Conservation (phyloP, 345 rosid genomes). For the Rhizophora apiculata region DNA sequence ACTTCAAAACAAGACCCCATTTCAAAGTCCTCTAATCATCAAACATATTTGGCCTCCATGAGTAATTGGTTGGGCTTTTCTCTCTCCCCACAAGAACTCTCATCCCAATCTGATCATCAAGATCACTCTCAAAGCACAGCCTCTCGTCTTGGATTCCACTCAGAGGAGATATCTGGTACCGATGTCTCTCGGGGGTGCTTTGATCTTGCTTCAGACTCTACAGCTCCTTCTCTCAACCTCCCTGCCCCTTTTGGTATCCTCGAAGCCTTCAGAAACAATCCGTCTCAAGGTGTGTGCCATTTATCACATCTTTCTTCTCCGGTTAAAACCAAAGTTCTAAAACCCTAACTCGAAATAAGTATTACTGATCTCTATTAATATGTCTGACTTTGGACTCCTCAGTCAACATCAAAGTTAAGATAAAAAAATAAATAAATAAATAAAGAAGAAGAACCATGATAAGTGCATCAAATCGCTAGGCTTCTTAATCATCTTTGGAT, state of each 20-base stretch:
- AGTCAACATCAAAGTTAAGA: too few species aligned
- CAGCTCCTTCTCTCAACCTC: slow-evolving; percentile 38
- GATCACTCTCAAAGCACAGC: slow-evolving; percentile 25
- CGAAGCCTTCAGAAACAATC: slow-evolving; percentile 61
- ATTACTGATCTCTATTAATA: too few species aligned
- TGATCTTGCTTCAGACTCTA: slow-evolving; percentile 40
- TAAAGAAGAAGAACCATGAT: not conserved
- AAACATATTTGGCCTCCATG: slow-evolving; percentile 23
- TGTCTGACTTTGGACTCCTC: not conserved
- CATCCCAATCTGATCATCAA: slow-evolving; percentile 16
- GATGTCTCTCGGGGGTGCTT: slow-evolving; percentile 49
- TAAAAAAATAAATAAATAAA: too few species aligned
- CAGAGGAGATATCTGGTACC: slow-evolving; percentile 17
- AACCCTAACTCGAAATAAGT: slow-evolving; percentile 22
- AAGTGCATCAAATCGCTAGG: not conserved
- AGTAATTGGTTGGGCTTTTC: slow-evolving; percentile 32
- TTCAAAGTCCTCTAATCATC: not conserved
- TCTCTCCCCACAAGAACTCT: slow-evolving; percentile 22
- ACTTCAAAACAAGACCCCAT: not conserved
- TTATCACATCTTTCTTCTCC: not conserved
- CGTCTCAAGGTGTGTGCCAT: slow-evolving; percentile 49
- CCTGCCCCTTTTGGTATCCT: slow-evolving; percentile 54
- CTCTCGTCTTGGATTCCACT: slow-evolving; percentile 19
- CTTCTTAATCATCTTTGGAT: not conserved
- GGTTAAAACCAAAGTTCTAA: not conserved